phyloP scores from a whole-genome alignment of 176 grass and related monocot species.

The Juncus effusus region DNA sequence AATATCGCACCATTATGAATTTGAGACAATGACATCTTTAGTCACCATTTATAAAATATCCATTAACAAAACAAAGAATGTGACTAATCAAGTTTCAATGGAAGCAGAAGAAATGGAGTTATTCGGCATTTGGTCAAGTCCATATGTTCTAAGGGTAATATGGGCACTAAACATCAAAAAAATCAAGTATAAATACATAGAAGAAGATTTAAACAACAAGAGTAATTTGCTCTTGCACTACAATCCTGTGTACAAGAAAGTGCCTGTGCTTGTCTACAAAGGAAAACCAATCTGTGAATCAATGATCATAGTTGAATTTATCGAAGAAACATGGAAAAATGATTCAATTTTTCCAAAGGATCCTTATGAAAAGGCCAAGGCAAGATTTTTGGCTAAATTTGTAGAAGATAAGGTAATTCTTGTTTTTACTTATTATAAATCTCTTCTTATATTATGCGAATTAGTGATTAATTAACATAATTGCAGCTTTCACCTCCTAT shows the following conservation, averaged over 20 bases:
- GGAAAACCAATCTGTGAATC: constrained; percentile 21
- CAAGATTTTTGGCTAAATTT: constrained; percentile 15
- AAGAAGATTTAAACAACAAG: constrained; percentile 29
- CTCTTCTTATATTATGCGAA: neutral
- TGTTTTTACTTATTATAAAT: neutral
- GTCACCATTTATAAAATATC: neutral
- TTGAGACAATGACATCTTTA: too few relatives aligned
- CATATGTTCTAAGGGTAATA: constrained; percentile 25
- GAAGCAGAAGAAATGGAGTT: constrained; percentile 20
- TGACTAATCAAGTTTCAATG: constrained; percentile 1
- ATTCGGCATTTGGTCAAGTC: constrained; percentile 28
- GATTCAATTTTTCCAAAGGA: constrained; percentile 17
- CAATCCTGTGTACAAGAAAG: constrained; percentile 35
- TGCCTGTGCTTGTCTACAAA: constrained; percentile 17
- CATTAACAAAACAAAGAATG: neutral
- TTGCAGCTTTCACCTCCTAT: neutral
- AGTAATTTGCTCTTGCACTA: constrained; percentile 20
- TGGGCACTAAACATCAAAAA: constrained; percentile 25
- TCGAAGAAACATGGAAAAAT: constrained; percentile 25
- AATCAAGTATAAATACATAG: constrained; percentile 13
- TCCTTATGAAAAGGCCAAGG: constrained; percentile 17
- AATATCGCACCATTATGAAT: too few relatives aligned
- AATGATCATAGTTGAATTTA: constrained; percentile 25
- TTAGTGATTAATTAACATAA: constrained; percentile 1
- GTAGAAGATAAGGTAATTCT: constrained; percentile 14